Percentiles rank a stretch among this genome's conserved stretches.
Evolutionary conservation across 768 basidiomycete species (phyloP).

Genomic region (Lyophyllum semitale): DNA sequence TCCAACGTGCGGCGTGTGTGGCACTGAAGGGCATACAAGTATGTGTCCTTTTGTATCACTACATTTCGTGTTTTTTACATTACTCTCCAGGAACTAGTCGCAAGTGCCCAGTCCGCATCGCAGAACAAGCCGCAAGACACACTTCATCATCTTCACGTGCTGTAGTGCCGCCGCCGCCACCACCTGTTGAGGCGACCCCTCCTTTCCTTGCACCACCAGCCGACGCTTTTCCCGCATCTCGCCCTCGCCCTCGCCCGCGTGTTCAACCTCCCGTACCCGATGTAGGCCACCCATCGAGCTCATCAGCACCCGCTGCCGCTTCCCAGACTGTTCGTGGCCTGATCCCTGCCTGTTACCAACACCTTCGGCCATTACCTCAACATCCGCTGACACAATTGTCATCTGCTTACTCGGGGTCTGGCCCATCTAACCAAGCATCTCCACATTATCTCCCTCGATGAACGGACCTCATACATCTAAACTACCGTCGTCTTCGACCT

Average conservation of each 20-base stretch:
- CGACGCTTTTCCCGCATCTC: not conserved
- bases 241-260: not conserved
- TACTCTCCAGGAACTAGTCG: not conserved
- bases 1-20: not conserved
- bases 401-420: not conserved
- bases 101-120: not conserved
- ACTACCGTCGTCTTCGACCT: conserved; percentile 3
- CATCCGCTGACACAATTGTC: too few species aligned
- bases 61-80: not conserved
- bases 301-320: not conserved
- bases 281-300: not conserved
- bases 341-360: too few species aligned
- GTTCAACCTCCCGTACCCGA: not conserved
- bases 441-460: not conserved
- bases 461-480: not conserved
- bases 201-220: not conserved
- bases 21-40: not conserved
- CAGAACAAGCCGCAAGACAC: not conserved
- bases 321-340: too few species aligned
- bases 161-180: too few species aligned
- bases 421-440: not conserved
- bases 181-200: not conserved
- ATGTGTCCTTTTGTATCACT: not conserved
- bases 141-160: not conserved
- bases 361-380: too few species aligned